phyloP scores from a whole-genome alignment of 306 rosid genomes.

The Acacia melanoxylon region DNA sequence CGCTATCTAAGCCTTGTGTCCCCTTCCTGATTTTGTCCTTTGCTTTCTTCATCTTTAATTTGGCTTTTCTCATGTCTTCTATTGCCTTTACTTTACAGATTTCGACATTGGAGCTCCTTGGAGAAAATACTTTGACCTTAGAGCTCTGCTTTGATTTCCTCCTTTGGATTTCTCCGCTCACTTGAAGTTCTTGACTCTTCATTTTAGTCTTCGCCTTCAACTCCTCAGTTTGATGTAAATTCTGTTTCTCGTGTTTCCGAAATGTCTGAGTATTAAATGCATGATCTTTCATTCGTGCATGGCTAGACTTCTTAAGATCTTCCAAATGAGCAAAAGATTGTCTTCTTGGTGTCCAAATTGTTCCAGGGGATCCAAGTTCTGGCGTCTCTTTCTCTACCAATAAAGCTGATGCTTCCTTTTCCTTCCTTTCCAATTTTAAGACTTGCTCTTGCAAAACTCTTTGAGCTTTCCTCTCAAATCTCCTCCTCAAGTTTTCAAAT shows the following conservation, averaged over 20 bases:
- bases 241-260: slow-evolving; percentile 38
- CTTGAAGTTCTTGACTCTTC: slow-evolving; percentile 54
- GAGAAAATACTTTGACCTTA: slow-evolving; percentile 63
- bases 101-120: slow-evolving; percentile 72
- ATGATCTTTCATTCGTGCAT: slow-evolving; percentile 39
- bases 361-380: slow-evolving; percentile 44
- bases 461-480: slow-evolving; percentile 45
- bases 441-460: slow-evolving; percentile 40
- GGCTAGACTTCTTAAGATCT: slow-evolving; percentile 37
- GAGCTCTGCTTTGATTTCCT: slow-evolving; percentile 52
- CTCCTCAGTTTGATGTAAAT: slow-evolving; percentile 34
- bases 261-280: slow-evolving; percentile 10
- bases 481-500: slow-evolving; percentile 43
- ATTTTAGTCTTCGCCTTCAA: slow-evolving; percentile 51
- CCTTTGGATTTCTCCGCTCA: slow-evolving; percentile 64
- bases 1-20: slow-evolving; percentile 54
- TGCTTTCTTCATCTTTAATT: slow-evolving; percentile 54
- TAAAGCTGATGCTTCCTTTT: slow-evolving; percentile 36
- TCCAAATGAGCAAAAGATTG: slow-evolving; percentile 27
- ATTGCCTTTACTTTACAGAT: slow-evolving; percentile 70
- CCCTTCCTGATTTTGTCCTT: slow-evolving; percentile 42
- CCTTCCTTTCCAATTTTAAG: slow-evolving; percentile 42
- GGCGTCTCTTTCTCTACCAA: slow-evolving; percentile 30
- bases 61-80: slow-evolving; percentile 71
- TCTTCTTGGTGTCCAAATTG: slow-evolving; percentile 46